These are phyloP conservation scores for Populus tomentosa DNA, from an alignment of 441 rosid species.

Conservation along the genomic window DNA sequence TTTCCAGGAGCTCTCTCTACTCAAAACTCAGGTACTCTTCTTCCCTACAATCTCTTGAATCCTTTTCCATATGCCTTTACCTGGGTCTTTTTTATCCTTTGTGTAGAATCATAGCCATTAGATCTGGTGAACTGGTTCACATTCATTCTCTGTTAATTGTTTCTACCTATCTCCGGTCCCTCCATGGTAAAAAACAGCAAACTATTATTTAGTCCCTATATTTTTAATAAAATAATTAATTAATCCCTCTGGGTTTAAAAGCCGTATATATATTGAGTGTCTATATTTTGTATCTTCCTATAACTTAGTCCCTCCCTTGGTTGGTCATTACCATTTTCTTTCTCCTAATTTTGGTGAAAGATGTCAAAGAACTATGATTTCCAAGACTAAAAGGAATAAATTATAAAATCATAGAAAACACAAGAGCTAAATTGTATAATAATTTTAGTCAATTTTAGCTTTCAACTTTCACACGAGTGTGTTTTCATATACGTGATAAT, in stretches of 20 bases:
- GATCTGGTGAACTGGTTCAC: not conserved
- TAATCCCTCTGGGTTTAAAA: not conserved
- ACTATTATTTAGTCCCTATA: not conserved
- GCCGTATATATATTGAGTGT: not conserved
- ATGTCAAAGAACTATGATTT: not conserved
- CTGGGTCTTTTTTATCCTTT: not conserved
- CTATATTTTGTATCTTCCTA: not conserved
- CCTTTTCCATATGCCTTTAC: not conserved
- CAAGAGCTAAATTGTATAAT: no score
- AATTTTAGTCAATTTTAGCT: no score
- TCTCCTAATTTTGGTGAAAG: not conserved
- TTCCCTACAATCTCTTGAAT: not conserved
- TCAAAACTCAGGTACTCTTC: constrained; percentile 37
- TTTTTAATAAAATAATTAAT: not conserved
- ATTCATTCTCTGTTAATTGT: not conserved
- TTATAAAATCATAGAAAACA: no score
- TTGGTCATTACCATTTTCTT: not conserved
- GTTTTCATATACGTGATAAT: no score
- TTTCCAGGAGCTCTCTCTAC: constrained; percentile 20
- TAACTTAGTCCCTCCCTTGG: not conserved
- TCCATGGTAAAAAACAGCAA: not conserved
- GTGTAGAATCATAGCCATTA: not conserved
- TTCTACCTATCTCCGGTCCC: not conserved
- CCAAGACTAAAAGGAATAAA: not conserved
- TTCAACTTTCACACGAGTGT: no score